A percentile compares a stretch with the other conserved stretches of the same genome.
Conservation (phyloP, 1,139 yeast species). For the Entelexis paramagnoliae region DNA sequence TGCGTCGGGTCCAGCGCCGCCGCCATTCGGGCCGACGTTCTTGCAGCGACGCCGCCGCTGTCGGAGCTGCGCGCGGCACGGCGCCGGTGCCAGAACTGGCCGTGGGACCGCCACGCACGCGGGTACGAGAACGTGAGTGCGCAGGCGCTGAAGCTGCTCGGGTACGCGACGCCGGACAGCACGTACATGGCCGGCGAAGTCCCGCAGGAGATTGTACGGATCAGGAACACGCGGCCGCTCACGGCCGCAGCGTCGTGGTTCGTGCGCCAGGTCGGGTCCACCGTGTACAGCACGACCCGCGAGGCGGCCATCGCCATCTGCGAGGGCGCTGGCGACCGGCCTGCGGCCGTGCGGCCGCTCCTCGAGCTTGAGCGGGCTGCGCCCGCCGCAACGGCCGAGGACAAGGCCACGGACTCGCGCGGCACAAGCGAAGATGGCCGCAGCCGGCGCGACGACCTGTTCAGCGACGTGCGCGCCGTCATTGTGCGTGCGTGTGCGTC, state of each 20-base stretch:
- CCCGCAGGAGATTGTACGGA: slow-evolving; percentile 21
- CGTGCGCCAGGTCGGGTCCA: neutral
- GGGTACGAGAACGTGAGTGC: slow-evolving; percentile 73
- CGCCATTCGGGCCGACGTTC: neutral
- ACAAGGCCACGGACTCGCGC: too few species aligned
- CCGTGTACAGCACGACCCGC: neutral
- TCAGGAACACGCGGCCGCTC: slow-evolving; percentile 9
- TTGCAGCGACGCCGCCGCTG: neutral
- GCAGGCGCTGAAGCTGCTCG: slow-evolving; percentile 71
- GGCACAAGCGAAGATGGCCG: too few species aligned
- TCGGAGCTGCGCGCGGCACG: neutral
- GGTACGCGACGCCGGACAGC: slow-evolving; percentile 41
- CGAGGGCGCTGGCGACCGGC: too few species aligned
- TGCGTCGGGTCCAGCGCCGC: neutral
- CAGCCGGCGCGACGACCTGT: too few species aligned
- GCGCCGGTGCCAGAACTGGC: neutral
- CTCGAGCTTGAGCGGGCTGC: too few species aligned
- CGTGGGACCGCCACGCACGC: slow-evolving; percentile 65
- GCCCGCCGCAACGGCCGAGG: neutral
- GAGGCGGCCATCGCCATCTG: neutral
- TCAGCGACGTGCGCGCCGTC: neutral
- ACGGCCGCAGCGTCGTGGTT: slow-evolving; percentile 2
- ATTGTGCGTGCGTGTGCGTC: neutral
- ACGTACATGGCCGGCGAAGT: neutral
- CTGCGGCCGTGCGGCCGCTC: too few species aligned